Evolutionary conservation across 2,329 filamentous ascomycete genomes (phyloP).

Genomic region (Rutstroemia sp.): DNA sequence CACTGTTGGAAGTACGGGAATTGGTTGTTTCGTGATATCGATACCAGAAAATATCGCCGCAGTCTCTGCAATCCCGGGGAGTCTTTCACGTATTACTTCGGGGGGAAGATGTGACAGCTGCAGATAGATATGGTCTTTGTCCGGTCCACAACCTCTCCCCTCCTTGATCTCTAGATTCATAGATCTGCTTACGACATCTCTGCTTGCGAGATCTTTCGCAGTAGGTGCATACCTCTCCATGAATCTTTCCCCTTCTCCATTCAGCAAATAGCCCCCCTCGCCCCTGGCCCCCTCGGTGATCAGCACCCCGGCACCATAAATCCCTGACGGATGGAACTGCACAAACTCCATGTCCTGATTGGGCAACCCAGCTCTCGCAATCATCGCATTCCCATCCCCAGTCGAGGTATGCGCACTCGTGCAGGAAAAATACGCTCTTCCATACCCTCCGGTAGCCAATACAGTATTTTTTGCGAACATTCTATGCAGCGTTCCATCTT

Average conservation of each 20-base stretch:
- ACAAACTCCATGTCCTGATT: slow-evolving; percentile 99
- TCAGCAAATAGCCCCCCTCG: slow-evolving; percentile 95
- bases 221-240: slow-evolving; percentile 99
- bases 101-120: slow-evolving; percentile 92
- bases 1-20: slow-evolving; percentile 90
- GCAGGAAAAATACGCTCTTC: slow-evolving; percentile 96
- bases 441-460: slow-evolving; percentile 93
- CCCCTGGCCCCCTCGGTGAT: slow-evolving; percentile 97
- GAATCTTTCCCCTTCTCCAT: slow-evolving; percentile 97
- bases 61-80: slow-evolving; percentile 97
- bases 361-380: slow-evolving; percentile 90
- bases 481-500: slow-evolving; percentile 94
- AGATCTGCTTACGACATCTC: slow-evolving; percentile 92
- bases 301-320: slow-evolving; percentile 95
- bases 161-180: slow-evolving; percentile 99
- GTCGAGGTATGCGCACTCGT: slow-evolving; percentile 98
- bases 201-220: slow-evolving; percentile 92
- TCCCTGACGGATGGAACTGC: slow-evolving; percentile 98
- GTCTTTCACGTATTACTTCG: slow-evolving; percentile 88
- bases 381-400: slow-evolving; percentile 99
- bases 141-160: slow-evolving; percentile 89
- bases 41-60: slow-evolving; percentile 96
- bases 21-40: slow-evolving; percentile 94
- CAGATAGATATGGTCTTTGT: slow-evolving; percentile 98
- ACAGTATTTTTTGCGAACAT: slow-evolving; percentile 97